Conservation (phyloP, 192 early-diverging fungal species). For the Coemansia sp. region DNA sequence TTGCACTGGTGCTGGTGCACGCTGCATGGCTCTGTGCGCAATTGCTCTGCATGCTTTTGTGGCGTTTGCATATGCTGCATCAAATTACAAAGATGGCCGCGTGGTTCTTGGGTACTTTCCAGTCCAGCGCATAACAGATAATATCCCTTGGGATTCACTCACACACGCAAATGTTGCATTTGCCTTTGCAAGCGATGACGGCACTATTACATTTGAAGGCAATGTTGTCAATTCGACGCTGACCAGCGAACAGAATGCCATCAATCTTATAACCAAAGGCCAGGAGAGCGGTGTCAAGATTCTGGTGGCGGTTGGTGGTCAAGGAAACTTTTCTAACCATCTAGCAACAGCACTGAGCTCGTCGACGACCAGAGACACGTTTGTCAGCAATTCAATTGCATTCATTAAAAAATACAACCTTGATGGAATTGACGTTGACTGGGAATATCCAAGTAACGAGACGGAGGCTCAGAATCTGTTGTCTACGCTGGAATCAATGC, state of each 20-base stretch:
- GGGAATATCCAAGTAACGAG: slow-evolving; percentile 65
- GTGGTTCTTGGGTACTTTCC: slow-evolving; percentile 55
- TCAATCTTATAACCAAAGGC: slow-evolving; percentile 36
- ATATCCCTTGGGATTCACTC: slow-evolving; percentile 56
- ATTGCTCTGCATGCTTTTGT: background rate
- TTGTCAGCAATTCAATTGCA: slow-evolving; percentile 58
- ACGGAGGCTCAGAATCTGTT: slow-evolving; percentile 65
- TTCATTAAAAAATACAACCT: slow-evolving; percentile 61
- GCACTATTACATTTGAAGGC: slow-evolving; percentile 41
- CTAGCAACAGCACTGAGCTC: slow-evolving; percentile 64
- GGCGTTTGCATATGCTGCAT: slow-evolving; percentile 5
- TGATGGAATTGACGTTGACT: slow-evolving; percentile 80
- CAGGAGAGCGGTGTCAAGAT: slow-evolving; percentile 57
- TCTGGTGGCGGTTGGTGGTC: slow-evolving; percentile 71
- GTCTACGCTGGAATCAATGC: slow-evolving; percentile 60
- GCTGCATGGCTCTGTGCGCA: slow-evolving; percentile 9
- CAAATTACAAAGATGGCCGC: slow-evolving; percentile 37
- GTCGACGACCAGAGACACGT: slow-evolving; percentile 50
- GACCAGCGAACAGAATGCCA: slow-evolving; percentile 45
- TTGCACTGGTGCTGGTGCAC: background rate
- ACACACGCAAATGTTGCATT: slow-evolving; percentile 71
- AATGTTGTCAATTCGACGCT: slow-evolving; percentile 56
- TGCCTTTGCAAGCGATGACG: slow-evolving; percentile 47
- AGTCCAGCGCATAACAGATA: slow-evolving; percentile 39
- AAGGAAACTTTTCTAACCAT: slow-evolving; percentile 63